Evolutionary conservation across 805 yeast species (phyloP).

Genomic region (Helenozyma baotianmanensis): DNA sequence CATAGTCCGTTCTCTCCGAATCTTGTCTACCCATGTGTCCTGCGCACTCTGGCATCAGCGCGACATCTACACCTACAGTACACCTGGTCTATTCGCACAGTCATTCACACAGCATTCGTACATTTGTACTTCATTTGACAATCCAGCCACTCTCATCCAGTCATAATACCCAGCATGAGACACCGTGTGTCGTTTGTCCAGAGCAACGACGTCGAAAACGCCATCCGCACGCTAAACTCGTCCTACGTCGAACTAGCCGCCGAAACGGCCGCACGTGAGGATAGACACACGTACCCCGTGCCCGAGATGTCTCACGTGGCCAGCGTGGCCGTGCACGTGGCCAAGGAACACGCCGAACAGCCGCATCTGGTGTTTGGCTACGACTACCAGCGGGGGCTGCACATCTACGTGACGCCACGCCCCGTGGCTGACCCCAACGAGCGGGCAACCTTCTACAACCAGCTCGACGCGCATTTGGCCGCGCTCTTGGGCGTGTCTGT

Average conservation of each 20-base stretch:
- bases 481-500: constrained; percentile 18
- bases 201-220: constrained; percentile 1
- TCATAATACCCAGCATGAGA: too few species aligned
- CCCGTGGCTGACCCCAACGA: constrained; percentile 7
- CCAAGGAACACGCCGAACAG: constrained; percentile 1
- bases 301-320: constrained; percentile 4
- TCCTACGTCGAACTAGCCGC: constrained; percentile 6
- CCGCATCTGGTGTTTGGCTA: constrained; percentile 22
- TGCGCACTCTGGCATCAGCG: too few species aligned
- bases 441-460: constrained; percentile 18
- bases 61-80: too few species aligned
- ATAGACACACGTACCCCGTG: constrained; percentile 4
- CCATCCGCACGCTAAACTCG: constrained; percentile 5
- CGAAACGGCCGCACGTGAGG: constrained; percentile 7
- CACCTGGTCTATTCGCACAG: too few species aligned
- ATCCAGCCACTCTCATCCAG: too few species aligned
- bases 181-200: constrained; percentile 13
- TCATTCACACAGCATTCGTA: too few species aligned
- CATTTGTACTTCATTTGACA: too few species aligned
- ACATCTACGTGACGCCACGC: constrained; percentile 28
- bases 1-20: too few species aligned
- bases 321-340: constrained; percentile 12
- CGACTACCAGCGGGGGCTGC: constrained; percentile 22
- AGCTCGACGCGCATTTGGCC: constrained; percentile 12
- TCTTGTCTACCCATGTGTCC: too few species aligned